Conservation (phyloP, 768 basidiomycete species). For the Auricularia heimuer region DNA sequence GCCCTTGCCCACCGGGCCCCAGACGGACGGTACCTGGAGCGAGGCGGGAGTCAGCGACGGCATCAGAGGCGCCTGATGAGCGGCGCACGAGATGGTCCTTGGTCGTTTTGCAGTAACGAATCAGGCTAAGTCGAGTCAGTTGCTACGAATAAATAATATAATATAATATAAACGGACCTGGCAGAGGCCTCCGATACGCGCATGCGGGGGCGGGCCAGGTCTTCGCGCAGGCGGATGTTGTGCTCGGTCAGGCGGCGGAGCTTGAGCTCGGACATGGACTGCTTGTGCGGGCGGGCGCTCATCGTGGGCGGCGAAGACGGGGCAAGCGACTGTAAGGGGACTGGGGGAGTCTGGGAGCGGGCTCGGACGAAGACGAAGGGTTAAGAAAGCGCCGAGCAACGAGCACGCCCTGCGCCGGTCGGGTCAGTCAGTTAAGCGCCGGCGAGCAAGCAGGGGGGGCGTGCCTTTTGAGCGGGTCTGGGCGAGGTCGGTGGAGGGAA, state of each 20-base stretch:
- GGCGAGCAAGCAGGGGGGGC: too few species aligned
- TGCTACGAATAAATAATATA: background rate
- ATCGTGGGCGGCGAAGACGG: conserved; percentile 8
- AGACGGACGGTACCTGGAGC: conserved; percentile 80
- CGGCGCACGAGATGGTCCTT: conserved; percentile 74
- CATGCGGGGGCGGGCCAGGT: conserved; percentile 80
- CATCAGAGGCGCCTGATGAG: conserved; percentile 7
- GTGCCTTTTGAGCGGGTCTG: too few species aligned
- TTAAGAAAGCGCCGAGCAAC: too few species aligned
- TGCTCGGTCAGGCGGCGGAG: conserved; percentile 87
- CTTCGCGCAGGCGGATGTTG: conserved; percentile 84
- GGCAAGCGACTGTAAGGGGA: background rate
- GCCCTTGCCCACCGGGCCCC: conserved; percentile 87
- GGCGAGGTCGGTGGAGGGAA: too few species aligned
- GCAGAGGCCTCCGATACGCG: conserved; percentile 86
- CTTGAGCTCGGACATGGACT: conserved; percentile 98
- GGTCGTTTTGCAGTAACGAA: conserved; percentile 89
- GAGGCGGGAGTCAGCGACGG: conserved; percentile 13
- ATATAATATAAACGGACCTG: conserved; percentile 35
- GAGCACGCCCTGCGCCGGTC: too few species aligned
- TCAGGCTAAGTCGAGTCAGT: conserved; percentile 45
- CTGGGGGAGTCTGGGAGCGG: too few species aligned
- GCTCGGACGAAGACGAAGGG: too few species aligned
- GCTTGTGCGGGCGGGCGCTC: conserved; percentile 37
- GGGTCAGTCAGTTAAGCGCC: too few species aligned